These are phyloP conservation scores for Epicoccum nigrum DNA, from an alignment of 2,329 filamentous ascomycete genomes.

Conservation along the genomic window DNA sequence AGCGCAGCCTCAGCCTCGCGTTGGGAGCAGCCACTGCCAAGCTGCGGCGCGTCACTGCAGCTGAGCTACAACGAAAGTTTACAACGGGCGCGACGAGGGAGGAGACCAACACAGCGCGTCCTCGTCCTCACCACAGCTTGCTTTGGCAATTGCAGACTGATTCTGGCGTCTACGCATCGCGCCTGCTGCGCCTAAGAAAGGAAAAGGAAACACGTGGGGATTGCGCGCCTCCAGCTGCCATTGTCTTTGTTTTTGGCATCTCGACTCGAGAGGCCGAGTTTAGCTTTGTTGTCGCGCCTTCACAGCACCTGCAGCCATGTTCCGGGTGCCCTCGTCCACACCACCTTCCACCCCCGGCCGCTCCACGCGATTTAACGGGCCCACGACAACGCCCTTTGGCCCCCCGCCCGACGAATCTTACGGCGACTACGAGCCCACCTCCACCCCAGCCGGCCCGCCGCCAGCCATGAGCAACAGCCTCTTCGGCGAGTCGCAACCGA, in stretches of 20 bases:
- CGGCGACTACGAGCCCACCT: slow-evolving; percentile 54
- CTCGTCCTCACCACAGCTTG: background rate
- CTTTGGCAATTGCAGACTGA: background rate
- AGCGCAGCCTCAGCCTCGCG: too few relatives aligned
- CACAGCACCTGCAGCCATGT: slow-evolving; percentile 33
- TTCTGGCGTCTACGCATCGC: background rate
- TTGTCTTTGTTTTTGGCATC: slow-evolving; percentile 12
- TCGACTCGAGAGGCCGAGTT: background rate
- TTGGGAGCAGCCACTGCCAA: slow-evolving; percentile 11
- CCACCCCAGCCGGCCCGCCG: slow-evolving; percentile 62
- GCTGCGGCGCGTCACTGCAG: slow-evolving; percentile 25
- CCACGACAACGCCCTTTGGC: slow-evolving; percentile 65
- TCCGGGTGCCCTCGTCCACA: slow-evolving; percentile 41
- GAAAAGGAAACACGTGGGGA: background rate
- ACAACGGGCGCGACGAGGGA: slow-evolving; percentile 21
- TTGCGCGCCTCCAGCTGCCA: slow-evolving; percentile 8
- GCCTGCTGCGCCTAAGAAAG: background rate
- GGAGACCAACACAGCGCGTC: background rate
- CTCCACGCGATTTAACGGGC: slow-evolving; percentile 38
- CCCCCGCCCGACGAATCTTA: slow-evolving; percentile 56
- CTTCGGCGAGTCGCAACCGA: slow-evolving; percentile 60
- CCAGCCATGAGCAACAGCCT: slow-evolving; percentile 50
- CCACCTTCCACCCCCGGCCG: slow-evolving; percentile 47
- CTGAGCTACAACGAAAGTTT: slow-evolving; percentile 21
- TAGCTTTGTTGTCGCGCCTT: slow-evolving; percentile 7